These are phyloP conservation scores for Clavariopsis aquatica DNA, from an alignment of 495 filamentous ascomycete genomes.

Conservation along the genomic window DNA sequence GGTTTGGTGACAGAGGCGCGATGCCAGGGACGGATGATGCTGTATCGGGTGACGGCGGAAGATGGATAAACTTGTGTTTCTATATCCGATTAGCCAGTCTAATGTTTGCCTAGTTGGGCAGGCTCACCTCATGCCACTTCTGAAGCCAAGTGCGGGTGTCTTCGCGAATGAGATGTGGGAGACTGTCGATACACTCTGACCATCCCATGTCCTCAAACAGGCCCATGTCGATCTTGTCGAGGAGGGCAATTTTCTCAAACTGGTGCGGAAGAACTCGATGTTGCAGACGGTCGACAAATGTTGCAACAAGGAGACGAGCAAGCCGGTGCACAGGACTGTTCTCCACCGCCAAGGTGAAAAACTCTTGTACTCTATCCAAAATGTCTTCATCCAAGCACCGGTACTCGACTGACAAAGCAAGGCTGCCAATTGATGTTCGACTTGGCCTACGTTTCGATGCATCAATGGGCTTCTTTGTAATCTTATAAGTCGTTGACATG, in stretches of 20 bases:
- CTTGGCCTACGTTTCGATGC: conserved; percentile 12
- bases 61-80: conserved; percentile 20
- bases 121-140: conserved; percentile 42
- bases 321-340: conserved; percentile 51
- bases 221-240: conserved; percentile 34
- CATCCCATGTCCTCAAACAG: conserved; percentile 43
- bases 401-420: conserved; percentile 76
- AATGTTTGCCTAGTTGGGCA: no score
- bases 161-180: conserved; percentile 34
- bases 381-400: conserved; percentile 71
- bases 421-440: conserved; percentile 42
- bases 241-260: conserved; percentile 37
- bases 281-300: conserved; percentile 39
- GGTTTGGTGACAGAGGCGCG: conserved; percentile 12
- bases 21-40: conserved; percentile 1
- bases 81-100: conserved; percentile 9
- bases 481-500: conserved; percentile 79
- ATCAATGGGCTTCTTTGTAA: conserved; percentile 46
- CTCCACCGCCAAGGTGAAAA: conserved; percentile 49
- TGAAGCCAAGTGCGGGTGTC: conserved; percentile 40
- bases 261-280: conserved; percentile 30
- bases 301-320: conserved; percentile 51
- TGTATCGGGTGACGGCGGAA: neutral
- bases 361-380: conserved; percentile 48
- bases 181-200: conserved; percentile 37